A percentile compares a stretch with the other conserved stretches of the same genome.
phyloP scores from a whole-genome alignment of 306 rosid species.

The Trifolium dubium region DNA sequence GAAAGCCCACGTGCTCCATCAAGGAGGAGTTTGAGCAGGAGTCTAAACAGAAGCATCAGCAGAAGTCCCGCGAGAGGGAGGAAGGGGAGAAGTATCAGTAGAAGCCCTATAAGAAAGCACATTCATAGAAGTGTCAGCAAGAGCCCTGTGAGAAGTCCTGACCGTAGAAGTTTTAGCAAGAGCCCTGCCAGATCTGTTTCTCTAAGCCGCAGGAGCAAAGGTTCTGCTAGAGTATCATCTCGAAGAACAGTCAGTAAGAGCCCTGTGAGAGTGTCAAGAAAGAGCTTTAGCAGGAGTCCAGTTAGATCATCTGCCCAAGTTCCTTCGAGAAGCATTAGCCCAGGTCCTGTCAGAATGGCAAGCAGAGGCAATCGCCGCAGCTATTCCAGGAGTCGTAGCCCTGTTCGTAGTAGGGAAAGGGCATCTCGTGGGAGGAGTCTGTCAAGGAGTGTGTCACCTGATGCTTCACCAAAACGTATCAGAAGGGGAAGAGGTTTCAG shows the following conservation, averaged over 20 bases:
- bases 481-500: conserved; percentile 98
- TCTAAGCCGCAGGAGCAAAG: conserved; percentile 57
- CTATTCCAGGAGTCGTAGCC: conserved; percentile 88
- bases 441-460: conserved; percentile 88
- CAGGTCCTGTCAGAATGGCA: conserved; percentile 68
- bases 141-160: conserved; percentile 48
- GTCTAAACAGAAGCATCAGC: conserved; percentile 60
- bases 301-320: conserved; percentile 59
- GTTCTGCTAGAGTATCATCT: conserved; percentile 62
- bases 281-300: conserved; percentile 74
- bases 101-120: conserved; percentile 35
- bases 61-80: conserved; percentile 41
- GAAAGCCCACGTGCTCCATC: conserved; percentile 62
- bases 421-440: conserved; percentile 80
- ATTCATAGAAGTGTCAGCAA: conserved; percentile 52
- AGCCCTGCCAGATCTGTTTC: conserved; percentile 62
- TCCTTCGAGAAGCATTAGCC: conserved; percentile 64
- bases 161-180: conserved; percentile 52
- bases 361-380: conserved; percentile 65
- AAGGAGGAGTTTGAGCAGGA: conserved; percentile 64
- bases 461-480: conserved; percentile 86
- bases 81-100: conserved; percentile 37
- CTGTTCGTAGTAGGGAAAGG: conserved; percentile 68
- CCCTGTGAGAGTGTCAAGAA: conserved; percentile 64
- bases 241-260: conserved; percentile 66